A percentile compares a stretch with the other conserved stretches of the same genome.
Conservation (phyloP, 108 stramenopile genomes). For the Fistulifera solaris region DNA sequence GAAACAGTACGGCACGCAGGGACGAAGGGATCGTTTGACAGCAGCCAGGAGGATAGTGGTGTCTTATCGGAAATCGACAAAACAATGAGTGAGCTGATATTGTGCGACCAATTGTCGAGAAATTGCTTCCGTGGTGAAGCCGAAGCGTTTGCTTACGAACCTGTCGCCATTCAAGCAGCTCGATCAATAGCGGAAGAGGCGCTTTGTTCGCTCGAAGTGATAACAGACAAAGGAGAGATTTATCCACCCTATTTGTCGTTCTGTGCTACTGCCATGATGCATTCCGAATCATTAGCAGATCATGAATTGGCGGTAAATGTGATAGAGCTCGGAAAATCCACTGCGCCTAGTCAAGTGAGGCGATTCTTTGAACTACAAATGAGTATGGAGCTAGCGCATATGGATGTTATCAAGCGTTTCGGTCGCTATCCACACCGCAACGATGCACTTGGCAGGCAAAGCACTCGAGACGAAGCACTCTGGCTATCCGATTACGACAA, state of each 20-base stretch:
- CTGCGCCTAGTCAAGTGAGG: background rate
- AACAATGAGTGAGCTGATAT: conserved; percentile 37
- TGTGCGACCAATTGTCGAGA: conserved; percentile 64
- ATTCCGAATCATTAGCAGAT: conserved; percentile 32
- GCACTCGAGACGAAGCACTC: conserved; percentile 38
- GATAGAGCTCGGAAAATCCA: background rate
- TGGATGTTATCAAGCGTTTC: conserved; percentile 49
- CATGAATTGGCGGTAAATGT: conserved; percentile 15
- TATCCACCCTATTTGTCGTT: conserved; percentile 26
- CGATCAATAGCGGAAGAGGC: conserved; percentile 6
- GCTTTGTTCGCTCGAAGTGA: background rate
- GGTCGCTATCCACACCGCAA: conserved; percentile 77
- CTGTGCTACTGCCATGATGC: conserved; percentile 38
- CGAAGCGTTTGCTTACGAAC: conserved; percentile 62
- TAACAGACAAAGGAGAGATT: conserved; percentile 7
- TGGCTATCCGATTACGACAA: conserved; percentile 38
- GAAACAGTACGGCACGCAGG: conserved; percentile 8
- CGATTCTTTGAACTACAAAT: conserved; percentile 1
- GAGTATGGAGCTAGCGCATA: conserved; percentile 31
- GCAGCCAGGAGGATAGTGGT: conserved; percentile 23
- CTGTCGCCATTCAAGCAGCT: conserved; percentile 14
- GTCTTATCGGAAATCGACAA: conserved; percentile 10
- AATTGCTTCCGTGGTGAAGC: conserved; percentile 50
- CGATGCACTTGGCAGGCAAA: conserved; percentile 25
- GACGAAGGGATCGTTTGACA: background rate